Evolutionary conservation across 805 yeast species (phyloP).

Genomic region (Wickerhamomyces rabaulensis): DNA sequence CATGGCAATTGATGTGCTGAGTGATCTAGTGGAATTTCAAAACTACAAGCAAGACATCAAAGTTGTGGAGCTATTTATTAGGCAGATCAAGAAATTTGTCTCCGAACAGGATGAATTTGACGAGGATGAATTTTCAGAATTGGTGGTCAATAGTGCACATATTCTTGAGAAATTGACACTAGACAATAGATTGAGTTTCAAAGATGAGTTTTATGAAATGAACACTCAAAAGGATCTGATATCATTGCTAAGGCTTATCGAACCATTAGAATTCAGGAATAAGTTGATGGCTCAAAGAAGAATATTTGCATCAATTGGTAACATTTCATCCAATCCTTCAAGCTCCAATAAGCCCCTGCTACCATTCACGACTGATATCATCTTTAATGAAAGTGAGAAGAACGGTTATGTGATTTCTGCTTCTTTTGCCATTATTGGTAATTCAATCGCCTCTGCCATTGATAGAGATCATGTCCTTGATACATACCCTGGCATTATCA

Average conservation of each 20-base stretch:
- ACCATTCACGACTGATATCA: neutral
- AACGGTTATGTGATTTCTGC: constrained; percentile 22
- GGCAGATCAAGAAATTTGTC: constrained; percentile 3
- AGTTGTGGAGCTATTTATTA: constrained; percentile 7
- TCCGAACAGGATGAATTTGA: constrained; percentile 6
- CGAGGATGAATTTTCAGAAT: constrained; percentile 22
- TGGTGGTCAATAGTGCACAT: constrained; percentile 11
- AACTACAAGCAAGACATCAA: constrained; percentile 4
- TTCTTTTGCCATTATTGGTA: constrained; percentile 18
- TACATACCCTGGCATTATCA: constrained; percentile 11
- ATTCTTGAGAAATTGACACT: constrained; percentile 17
- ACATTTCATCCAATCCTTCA: constrained; percentile 22
- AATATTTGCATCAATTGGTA: constrained; percentile 21
- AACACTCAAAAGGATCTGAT: constrained; percentile 8
- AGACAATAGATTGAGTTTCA: constrained; percentile 12
- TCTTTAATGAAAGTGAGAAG: constrained; percentile 2
- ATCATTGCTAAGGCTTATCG: constrained; percentile 3
- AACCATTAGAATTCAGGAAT: constrained; percentile 15
- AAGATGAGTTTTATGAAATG: constrained; percentile 6
- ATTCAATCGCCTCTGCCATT: constrained; percentile 16
- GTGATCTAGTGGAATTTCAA: constrained; percentile 11
- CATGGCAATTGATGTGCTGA: constrained; percentile 13
- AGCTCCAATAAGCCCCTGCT: constrained; percentile 11
- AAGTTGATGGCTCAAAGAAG: constrained; percentile 17
- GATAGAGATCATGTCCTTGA: constrained; percentile 13